Conservation (phyloP, 2,329 filamentous ascomycete species). For the Seiridium cupressi region DNA sequence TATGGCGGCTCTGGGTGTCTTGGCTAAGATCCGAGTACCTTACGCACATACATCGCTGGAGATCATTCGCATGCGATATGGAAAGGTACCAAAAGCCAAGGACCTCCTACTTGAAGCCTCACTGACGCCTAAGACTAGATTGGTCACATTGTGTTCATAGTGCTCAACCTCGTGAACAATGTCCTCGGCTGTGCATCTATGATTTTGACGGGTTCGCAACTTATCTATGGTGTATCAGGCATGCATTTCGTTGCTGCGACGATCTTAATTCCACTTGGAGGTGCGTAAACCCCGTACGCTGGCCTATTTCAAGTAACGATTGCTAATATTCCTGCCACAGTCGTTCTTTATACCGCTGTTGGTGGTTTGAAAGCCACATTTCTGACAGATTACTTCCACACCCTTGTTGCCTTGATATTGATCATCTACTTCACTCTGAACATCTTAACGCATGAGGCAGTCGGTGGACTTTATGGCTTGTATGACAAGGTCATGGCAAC, state of each 20-base stretch:
- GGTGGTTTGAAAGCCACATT: slow-evolving; percentile 49
- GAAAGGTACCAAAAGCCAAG: slow-evolving; percentile 16
- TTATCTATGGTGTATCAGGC: slow-evolving; percentile 44
- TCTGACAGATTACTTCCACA: slow-evolving; percentile 47
- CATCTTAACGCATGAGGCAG: slow-evolving; percentile 37
- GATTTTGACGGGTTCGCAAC: slow-evolving; percentile 42
- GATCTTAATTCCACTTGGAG: slow-evolving; percentile 42
- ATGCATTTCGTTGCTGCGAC: slow-evolving; percentile 46
- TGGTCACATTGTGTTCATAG: slow-evolving; percentile 37
- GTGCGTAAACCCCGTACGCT: slow-evolving; percentile 8
- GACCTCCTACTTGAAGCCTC: background rate
- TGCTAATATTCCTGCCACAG: slow-evolving; percentile 18
- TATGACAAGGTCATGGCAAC: slow-evolving; percentile 45
- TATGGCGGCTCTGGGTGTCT: slow-evolving; percentile 46
- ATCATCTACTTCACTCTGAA: slow-evolving; percentile 46
- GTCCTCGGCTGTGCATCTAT: slow-evolving; percentile 41
- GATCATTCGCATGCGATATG: slow-evolving; percentile 47
- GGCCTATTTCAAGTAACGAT: background rate
- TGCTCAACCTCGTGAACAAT: slow-evolving; percentile 40
- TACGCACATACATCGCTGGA: slow-evolving; percentile 50
- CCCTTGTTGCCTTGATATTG: slow-evolving; percentile 43
- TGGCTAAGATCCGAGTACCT: slow-evolving; percentile 47
- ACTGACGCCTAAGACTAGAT: slow-evolving; percentile 12
- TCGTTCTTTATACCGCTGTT: slow-evolving; percentile 45
- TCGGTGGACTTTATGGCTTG: slow-evolving; percentile 40